Base-by-base conservation (phyloP, 345 rosid species). In the Syzygium aromaticum region DNA sequence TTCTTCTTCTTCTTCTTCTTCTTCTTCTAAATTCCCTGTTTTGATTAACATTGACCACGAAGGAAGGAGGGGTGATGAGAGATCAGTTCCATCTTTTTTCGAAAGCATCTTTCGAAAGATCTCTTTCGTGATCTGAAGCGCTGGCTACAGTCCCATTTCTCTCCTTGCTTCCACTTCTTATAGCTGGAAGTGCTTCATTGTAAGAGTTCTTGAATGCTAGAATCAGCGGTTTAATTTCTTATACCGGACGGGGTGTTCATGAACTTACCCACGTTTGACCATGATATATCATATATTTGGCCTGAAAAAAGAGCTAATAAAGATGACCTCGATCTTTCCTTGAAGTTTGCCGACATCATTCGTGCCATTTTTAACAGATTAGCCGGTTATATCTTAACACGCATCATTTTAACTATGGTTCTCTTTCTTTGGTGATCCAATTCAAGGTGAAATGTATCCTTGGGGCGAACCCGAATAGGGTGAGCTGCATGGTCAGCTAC, bases 401-500 rank as follows among this genome's bases (percentile, higher is more conserved):
- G 3, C 10, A 33, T 30, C 23, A 8, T 16, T 64, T 64, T 30
- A 2, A 30, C 51, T 3, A n/a, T 51, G 77, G 80, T 52, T 52
- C 3, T 0, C 3, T 77, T 52, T 1, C 2, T 0, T 43, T 56
- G 49, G 5, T 0, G 16, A 15, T 7, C 49, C 7, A 30, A 33
- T 6, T 61, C 6, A 22, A 92, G 92, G 93, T 88, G 84, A 94
- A 93, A 57, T 93, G 93, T 80, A 91, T 93, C 10, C 91, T 93
- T 54, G 93, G 93, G 14, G 89, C 89, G 57, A 93, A 93, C 85
- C 94, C 96, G 3, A 93, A 89, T 67, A 89, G 85, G 23, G 85
- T 89, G 61, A 93, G 95, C 59, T 93, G 93, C 89, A 90, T 91
- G 93, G 93, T 93, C 8, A 95, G 95, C 3, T 91, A 82, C 53